Conservation (phyloP, 192 early-diverging fungal genomes). For the Backusella mclennaniae region DNA sequence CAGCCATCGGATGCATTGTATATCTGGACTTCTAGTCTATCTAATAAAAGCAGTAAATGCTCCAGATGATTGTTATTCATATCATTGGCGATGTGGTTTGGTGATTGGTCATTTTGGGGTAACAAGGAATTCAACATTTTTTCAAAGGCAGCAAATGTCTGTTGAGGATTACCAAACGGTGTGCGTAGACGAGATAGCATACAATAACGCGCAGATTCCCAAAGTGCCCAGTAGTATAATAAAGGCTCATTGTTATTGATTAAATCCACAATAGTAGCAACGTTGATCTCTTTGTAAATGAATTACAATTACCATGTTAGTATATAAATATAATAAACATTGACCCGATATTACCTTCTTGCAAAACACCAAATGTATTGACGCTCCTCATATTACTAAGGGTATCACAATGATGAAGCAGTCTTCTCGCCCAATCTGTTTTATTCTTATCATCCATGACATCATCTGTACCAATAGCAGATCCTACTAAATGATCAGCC, state of each 20-base stretch:
- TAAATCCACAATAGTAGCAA: background rate
- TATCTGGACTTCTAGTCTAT: slow-evolving; percentile 74
- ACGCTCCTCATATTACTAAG: slow-evolving; percentile 11
- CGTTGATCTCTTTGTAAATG: background rate
- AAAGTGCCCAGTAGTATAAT: slow-evolving; percentile 68
- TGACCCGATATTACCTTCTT: background rate
- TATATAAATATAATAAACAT: background rate
- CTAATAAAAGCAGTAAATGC: slow-evolving; percentile 58
- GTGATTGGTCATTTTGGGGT: background rate
- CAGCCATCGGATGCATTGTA: slow-evolving; percentile 62
- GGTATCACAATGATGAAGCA: slow-evolving; percentile 62
- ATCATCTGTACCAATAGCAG: slow-evolving; percentile 1
- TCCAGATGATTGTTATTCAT: slow-evolving; percentile 27
- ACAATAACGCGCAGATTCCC: slow-evolving; percentile 75
- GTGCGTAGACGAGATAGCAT: slow-evolving; percentile 71
- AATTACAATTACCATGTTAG: background rate
- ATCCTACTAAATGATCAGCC: slow-evolving; percentile 27
- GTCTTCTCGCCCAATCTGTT: slow-evolving; percentile 44
- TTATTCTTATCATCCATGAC: background rate
- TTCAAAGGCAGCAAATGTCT: slow-evolving; percentile 56
- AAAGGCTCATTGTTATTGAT: slow-evolving; percentile 27
- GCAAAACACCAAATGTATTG: background rate
- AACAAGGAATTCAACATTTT: slow-evolving; percentile 41
- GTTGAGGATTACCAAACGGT: slow-evolving; percentile 70
- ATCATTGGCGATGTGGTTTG: background rate